A percentile compares a stretch with the other conserved stretches of the same genome.
Evolutionary conservation across 352 stramenopile species (phyloP).

Genomic region (Phytophthora cactorum): DNA sequence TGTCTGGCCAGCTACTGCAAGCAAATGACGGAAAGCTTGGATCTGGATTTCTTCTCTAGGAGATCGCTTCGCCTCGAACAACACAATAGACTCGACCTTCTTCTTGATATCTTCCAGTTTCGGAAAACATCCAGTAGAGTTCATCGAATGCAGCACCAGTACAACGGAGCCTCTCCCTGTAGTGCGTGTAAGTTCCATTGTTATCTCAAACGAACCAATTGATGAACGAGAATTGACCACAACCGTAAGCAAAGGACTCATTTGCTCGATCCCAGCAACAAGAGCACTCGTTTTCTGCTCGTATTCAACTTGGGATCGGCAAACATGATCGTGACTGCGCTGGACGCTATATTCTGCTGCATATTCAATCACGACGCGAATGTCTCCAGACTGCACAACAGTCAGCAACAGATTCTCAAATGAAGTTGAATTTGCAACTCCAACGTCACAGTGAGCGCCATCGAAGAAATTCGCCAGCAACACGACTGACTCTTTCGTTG

Average conservation of each 20-base stretch:
- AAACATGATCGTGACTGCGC: constrained; percentile 51
- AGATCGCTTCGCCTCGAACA: constrained; percentile 70
- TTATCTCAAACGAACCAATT: constrained; percentile 64
- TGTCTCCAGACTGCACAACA: constrained; percentile 56
- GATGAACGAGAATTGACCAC: constrained; percentile 42
- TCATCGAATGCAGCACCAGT: constrained; percentile 68
- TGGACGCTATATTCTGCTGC: constrained; percentile 44
- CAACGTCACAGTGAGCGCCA: constrained; percentile 56
- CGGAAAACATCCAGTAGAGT: constrained; percentile 50
- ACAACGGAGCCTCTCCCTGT: constrained; percentile 21
- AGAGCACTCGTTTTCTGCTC: constrained; percentile 48
- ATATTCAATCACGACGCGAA: constrained; percentile 51
- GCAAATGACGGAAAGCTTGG: constrained; percentile 65
- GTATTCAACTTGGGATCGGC: constrained; percentile 58
- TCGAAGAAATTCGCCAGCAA: constrained; percentile 70
- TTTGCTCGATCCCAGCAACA: constrained; percentile 48
- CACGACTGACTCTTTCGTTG: constrained; percentile 28
- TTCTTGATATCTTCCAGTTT: constrained; percentile 54
- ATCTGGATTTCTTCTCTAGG: constrained; percentile 62
- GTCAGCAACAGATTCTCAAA: constrained; percentile 69
- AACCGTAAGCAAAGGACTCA: constrained; percentile 59
- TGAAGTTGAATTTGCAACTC: constrained; percentile 41
- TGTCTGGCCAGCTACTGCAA: constrained; percentile 51
- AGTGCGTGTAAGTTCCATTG: constrained; percentile 47
- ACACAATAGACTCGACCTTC: constrained; percentile 60